Evolutionary conservation across 306 rosid species (phyloP), one percentile per base, ranked within the genome.

Genomic region (Ammopiptanthus mongolicus): DNA sequence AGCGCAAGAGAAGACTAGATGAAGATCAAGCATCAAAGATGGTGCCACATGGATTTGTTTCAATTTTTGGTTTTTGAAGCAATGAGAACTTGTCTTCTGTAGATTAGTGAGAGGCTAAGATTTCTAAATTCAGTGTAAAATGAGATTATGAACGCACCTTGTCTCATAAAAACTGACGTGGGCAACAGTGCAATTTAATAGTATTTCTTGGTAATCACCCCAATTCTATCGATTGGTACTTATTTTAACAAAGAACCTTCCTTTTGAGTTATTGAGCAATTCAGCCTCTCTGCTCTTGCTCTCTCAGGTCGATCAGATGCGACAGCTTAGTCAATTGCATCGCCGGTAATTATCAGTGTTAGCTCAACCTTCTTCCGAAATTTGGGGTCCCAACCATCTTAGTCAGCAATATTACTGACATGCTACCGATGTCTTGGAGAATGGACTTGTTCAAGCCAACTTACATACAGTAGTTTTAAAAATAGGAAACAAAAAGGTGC

Each of bases 1-100:
- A 89, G 96, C 91, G 87, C 87, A 88, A 89, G 96, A 92, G 87
- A 86, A 90, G 89, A 88, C 90, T 89, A 91, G 96, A 88, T 91
- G 97, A 91, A 84, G 96, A 86, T 75, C 85, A 47, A 81, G 90
- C 83, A 82, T 81, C 93, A 80, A 76, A 84, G 84, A 71, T 82
- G 91, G 86, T 78, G 74, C 82, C 75, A 80, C 83, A 77, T 83
- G 80, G 88, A 78, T 83, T 84, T 82, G 64, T 84, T 83, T 84
- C 78, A 80, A 75, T 52, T 83, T 77, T 85, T 64, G 47, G 81
- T 75, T 75, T 79, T 86, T 72, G 81, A 81, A 82, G 80, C 71
- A 15, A 66, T 80, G 74, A 31, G 87, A 82, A 71, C 58, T 77
- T 80, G 76, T 65, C 86, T 73, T 73, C 73, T 6, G 74, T 79